Percentiles rank a stretch among this genome's conserved stretches.
phyloP scores from a whole-genome alignment of 2,329 filamentous ascomycete species.

The Talaromyces islandicus region DNA sequence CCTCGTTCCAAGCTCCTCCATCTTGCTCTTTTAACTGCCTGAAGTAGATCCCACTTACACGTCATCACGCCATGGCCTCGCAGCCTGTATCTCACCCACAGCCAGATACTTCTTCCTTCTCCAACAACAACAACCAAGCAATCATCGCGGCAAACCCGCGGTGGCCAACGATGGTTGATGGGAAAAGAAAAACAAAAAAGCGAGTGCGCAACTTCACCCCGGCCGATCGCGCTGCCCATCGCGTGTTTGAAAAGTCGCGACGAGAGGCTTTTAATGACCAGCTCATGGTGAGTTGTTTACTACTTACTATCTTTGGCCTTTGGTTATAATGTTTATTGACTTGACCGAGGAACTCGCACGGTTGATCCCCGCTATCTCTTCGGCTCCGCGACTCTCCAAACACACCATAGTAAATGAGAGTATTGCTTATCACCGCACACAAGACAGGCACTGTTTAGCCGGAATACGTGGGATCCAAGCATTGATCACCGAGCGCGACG shows the following conservation, averaged over 20 bases:
- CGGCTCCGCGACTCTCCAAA: not conserved
- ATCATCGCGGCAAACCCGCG: not conserved
- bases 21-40: not conserved
- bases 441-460: not conserved
- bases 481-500: not conserved
- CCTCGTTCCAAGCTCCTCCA: not conserved
- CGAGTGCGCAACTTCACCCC: not conserved
- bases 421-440: not conserved
- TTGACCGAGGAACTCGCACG: not conserved
- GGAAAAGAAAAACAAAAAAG: not conserved
- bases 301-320: not conserved
- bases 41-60: not conserved
- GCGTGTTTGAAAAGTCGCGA: not conserved
- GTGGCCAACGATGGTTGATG: not conserved
- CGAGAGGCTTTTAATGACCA: not conserved
- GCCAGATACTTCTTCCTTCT: not conserved
- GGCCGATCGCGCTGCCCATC: not conserved
- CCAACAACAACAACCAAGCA: not conserved
- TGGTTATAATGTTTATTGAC: not conserved
- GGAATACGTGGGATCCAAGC: not conserved
- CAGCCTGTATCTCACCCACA: not conserved
- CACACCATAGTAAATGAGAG: slow-evolving; percentile 1
- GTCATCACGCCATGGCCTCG: not conserved
- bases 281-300: not conserved
- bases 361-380: not conserved